Base-by-base conservation (phyloP, 2,329 filamentous ascomycete genomes). In the Penicillium hesseltinei region DNA sequence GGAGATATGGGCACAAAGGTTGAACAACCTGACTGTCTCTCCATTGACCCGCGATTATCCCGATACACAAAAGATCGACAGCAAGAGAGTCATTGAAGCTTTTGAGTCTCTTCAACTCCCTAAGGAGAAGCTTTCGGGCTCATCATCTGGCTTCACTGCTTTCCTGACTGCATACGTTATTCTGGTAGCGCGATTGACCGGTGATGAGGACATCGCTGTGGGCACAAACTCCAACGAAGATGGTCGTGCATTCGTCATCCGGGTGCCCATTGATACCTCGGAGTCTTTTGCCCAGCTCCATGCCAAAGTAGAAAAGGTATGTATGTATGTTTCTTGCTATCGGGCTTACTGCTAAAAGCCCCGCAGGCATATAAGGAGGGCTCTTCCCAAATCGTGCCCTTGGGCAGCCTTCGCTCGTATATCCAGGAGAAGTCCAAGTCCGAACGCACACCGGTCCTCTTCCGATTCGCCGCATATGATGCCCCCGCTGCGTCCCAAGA, bases 121-220 rank as follows among this genome's bases (percentile, higher is more conserved):
- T 2, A 67, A 70, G 42, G 68, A 71, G 29, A 76, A 75, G 57
- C 61, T 79, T 58, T 67, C 72, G 38, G 59, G 69, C 51, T 62
- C 73, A 31, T 63, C 69, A 19, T 73, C 75, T 4, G 60, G 67
- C 0, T 78, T 78, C 51, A 75, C 72, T 3, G 68, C 78, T 40
- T 69, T 80, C 46, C 63, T 80, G 57, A 73, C 77, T 23, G 76
- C 77, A 21, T 77, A 78, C 46, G 69, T 78, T 3, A 69, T 78
- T 49, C 67, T 80, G 44, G 76, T 78, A 23, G 73, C 73, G 58
- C 75, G 78, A 58, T 66, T 80, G 62, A 80, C 78, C 15, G 78
- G 78, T 19, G 78, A 80, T 58, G 78, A 80, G 60, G 78, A 80
- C 62, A 79, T 80, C 58, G 75, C 77, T 35, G 69, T 80, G 54